Base-by-base conservation (phyloP, 73 alveolate species). In the Tetrahymena malaccensis region DNA sequence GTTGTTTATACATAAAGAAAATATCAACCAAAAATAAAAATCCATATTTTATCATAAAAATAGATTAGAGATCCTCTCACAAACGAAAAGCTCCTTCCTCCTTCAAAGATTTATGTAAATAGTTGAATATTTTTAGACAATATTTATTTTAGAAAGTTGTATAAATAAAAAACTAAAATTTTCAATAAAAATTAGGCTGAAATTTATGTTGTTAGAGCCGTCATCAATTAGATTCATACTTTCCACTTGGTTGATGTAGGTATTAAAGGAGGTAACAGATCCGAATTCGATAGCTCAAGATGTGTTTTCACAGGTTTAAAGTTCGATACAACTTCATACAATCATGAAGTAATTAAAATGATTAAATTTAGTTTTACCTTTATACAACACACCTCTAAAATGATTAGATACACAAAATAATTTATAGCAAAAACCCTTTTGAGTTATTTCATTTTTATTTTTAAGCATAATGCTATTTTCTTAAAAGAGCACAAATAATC, bases 221-320 rank as follows among this genome's bases (percentile, higher is more conserved):
- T 94, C 37, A 94, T 95, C 85, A 95, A 96, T 95, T 95, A 94
- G 8, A 95, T 95, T 94, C 57, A 96, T 40, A 96, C 97, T 33
- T 85, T 93, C 85, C 94, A 93, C 40, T 56, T 96, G 21, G 93
- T 94, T 17, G 98, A 96, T 83, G 98, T 96, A 22, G 98, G 98
- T n/a, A 94, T 96, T 1, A 96, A 96, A 35, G 98, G 98, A 4
- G 96, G 96, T 96, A 95, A 96, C 50, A 96, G 96, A 58, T 85
- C 94, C 84, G 96, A 94, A 35, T 58, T 96, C 12, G 98, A 96
- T 35, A 96, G 96, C 85, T 57, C 96, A 50, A 96, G 96, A 56
- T 96, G 97, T 34, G 94, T 96, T 22, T 96, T 96, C 94, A 96
- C 98, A 34, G 98, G 98, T 33, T 70, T 96, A 13, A 96, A 96